A percentile compares a stretch with the other conserved stretches of the same genome.
These are phyloP conservation scores for Aspergillus aculeatus DNA, from an alignment of 2,329 filamentous ascomycete genomes.

Conservation along the genomic window DNA sequence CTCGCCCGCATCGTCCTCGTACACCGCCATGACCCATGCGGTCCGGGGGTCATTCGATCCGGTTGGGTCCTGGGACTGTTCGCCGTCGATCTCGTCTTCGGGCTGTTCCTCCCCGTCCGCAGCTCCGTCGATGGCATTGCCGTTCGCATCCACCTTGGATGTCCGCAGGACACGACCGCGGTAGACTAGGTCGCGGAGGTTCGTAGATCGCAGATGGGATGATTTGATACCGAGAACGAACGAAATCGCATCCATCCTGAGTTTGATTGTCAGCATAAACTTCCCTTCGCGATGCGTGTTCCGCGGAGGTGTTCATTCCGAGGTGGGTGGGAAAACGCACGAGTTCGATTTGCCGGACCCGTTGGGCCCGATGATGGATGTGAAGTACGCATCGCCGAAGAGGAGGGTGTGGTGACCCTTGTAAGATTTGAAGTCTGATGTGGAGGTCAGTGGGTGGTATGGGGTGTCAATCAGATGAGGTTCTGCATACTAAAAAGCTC, in stretches of 20 bases:
- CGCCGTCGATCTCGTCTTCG: slow-evolving; percentile 52
- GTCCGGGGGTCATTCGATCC: slow-evolving; percentile 76
- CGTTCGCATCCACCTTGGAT: slow-evolving; percentile 87
- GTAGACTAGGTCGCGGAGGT: slow-evolving; percentile 93
- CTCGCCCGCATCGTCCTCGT: slow-evolving; percentile 93
- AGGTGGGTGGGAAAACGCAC: slow-evolving; percentile 51
- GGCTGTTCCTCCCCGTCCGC: slow-evolving; percentile 63
- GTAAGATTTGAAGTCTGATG: slow-evolving; percentile 95
- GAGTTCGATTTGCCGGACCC: slow-evolving; percentile 99
- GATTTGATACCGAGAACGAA: slow-evolving; percentile 99
- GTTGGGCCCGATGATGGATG: slow-evolving; percentile 98
- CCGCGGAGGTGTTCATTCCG: background rate
- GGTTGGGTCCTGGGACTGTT: slow-evolving; percentile 60
- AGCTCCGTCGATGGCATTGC: slow-evolving; percentile 64
- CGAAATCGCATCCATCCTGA: slow-evolving; percentile 96
- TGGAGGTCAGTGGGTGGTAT: slow-evolving; percentile 25
- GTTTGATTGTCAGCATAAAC: slow-evolving; percentile 23
- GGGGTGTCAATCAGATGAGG: background rate
- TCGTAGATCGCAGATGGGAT: slow-evolving; percentile 90
- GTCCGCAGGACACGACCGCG: slow-evolving; percentile 90
- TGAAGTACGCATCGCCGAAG: slow-evolving; percentile 98
- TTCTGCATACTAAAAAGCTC: slow-evolving; percentile 79
- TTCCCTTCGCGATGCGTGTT: background rate
- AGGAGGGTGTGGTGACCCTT: slow-evolving; percentile 92
- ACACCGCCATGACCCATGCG: slow-evolving; percentile 99